A percentile compares a stretch with the other conserved stretches of the same genome.
These are phyloP conservation scores for Suillus paluster DNA, from an alignment of 768 basidiomycete species.

Conservation along the genomic window DNA sequence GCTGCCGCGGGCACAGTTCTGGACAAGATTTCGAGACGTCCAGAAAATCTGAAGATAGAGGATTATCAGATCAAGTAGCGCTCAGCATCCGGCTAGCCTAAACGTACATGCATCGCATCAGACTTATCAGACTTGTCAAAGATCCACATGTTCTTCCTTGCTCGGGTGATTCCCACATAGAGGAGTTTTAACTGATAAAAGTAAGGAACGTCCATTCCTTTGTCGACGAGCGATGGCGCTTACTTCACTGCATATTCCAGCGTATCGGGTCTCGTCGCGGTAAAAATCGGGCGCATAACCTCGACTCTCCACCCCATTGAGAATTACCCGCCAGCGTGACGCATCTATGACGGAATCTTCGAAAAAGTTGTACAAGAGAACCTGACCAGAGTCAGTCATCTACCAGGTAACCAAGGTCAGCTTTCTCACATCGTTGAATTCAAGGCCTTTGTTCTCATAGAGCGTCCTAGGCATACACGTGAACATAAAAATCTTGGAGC, in stretches of 20 bases:
- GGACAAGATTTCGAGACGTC: conserved; percentile 48
- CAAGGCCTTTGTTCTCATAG: conserved; percentile 36
- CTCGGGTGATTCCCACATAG: conserved; percentile 74
- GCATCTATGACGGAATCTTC: conserved; percentile 56
- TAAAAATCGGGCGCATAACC: conserved; percentile 48
- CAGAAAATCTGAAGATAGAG: conserved; percentile 49
- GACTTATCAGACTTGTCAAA: conserved; percentile 61
- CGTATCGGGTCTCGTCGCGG: conserved; percentile 49
- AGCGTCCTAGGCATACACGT: conserved; percentile 26
- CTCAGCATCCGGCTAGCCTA: neutral
- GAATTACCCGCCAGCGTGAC: conserved; percentile 62
- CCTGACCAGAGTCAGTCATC: conserved; percentile 41
- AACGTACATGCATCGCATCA: conserved; percentile 59
- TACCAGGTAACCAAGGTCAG: neutral
- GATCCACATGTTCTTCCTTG: conserved; percentile 72
- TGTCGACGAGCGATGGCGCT: conserved; percentile 8
- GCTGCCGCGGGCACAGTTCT: conserved; percentile 49
- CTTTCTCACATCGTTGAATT: conserved; percentile 24
- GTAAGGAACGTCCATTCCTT: neutral
- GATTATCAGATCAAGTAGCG: neutral
- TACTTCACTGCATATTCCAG: conserved; percentile 63
- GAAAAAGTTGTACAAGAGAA: conserved; percentile 78
- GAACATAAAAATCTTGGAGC: neutral
- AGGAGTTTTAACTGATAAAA: conserved; percentile 59
- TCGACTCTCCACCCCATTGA: conserved; percentile 44